Base-by-base conservation (phyloP, 2,329 filamentous ascomycete genomes). In the Colletotrichum lentis region DNA sequence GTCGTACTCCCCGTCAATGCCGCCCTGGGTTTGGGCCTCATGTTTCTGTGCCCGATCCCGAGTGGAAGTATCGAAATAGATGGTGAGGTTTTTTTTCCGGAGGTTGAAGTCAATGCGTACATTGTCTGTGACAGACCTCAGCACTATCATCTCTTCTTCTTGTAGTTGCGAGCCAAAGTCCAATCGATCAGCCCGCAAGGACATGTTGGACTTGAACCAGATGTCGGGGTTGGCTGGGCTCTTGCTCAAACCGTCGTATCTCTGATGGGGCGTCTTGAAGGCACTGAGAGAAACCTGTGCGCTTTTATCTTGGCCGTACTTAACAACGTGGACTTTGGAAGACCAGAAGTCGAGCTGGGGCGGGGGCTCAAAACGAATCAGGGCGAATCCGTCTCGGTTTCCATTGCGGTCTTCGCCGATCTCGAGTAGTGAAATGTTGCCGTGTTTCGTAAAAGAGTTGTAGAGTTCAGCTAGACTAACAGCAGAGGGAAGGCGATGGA, bases 81-180 rank as follows among this genome's bases (percentile, higher is more conserved):
- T 75, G 31, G 79, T 76, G 8, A 86, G 69, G 56, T 75, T 77
- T 63, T 79, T 81, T 12, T 69, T 72, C 18, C 69, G 67, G 1
- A 85, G 73, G 62, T 85, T 78, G 1, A 83, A 72, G 12, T 76
- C 73, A 18, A 86, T 73, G 4, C 71, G 72, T 43, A 81, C 73
- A 1, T 75, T 66, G 18, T 71, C 58, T 22, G 66, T 52, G 8
- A 44, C 53, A 14, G 80, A 83, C 60, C 84, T 84, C 83, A 92
- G 86, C 10, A 82, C 77, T 74, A 89, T 85, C 83, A 94, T 88
- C 0, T 81, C 80, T 3, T 78, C 79, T 5, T 85, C 82, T 1
- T 82, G 77, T 1, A 84, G 72, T 78, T 88, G 82, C 47, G 88
- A 80, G 0, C 92, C 91, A 71, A 94, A 90, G 20, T 88, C 83